Percentiles rank a stretch among this genome's conserved stretches.
phyloP scores from a whole-genome alignment of 441 rosid species.

The Gossypium gossypioides region DNA sequence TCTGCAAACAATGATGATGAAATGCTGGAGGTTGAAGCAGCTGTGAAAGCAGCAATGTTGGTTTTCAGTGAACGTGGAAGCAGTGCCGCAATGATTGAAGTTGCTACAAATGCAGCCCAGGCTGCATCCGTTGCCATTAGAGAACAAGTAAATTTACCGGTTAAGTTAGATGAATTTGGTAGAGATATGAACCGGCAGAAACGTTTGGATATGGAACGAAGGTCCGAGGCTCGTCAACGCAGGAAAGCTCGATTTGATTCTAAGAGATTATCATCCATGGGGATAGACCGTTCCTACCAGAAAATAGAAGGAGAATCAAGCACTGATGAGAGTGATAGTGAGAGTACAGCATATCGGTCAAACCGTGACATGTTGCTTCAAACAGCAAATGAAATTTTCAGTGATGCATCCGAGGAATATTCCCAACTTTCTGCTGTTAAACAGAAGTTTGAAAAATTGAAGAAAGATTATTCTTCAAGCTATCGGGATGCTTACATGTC shows the following conservation, averaged over 20 bases:
- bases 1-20: slow-evolving; percentile 73
- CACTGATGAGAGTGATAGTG: slow-evolving; percentile 91
- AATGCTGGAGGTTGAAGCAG: slow-evolving; percentile 69
- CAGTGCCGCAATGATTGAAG: slow-evolving; percentile 43
- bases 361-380: slow-evolving; percentile 54
- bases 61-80: slow-evolving; percentile 55
- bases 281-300: slow-evolving; percentile 39
- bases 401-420: slow-evolving; percentile 87
- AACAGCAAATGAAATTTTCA: slow-evolving; percentile 67
- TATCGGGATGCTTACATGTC: slow-evolving; percentile 92
- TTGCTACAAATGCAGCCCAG: slow-evolving; percentile 67
- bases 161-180: slow-evolving; percentile 81
- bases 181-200: slow-evolving; percentile 76
- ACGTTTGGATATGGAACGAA: slow-evolving; percentile 60
- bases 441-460: slow-evolving; percentile 77
- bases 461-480: slow-evolving; percentile 60
- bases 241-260: slow-evolving; percentile 61
- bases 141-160: slow-evolving; percentile 45
- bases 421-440: slow-evolving; percentile 71
- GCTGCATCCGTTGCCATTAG: slow-evolving; percentile 56
- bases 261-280: slow-evolving; percentile 57
- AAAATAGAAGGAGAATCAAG: slow-evolving; percentile 88
- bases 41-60: slow-evolving; percentile 65
- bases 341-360: slow-evolving; percentile 67
- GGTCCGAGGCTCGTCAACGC: slow-evolving; percentile 64